A percentile compares a stretch with the other conserved stretches of the same genome.
These are phyloP conservation scores for Copromyces sp. DNA, from an alignment of 495 filamentous ascomycete species.

Conservation along the genomic window DNA sequence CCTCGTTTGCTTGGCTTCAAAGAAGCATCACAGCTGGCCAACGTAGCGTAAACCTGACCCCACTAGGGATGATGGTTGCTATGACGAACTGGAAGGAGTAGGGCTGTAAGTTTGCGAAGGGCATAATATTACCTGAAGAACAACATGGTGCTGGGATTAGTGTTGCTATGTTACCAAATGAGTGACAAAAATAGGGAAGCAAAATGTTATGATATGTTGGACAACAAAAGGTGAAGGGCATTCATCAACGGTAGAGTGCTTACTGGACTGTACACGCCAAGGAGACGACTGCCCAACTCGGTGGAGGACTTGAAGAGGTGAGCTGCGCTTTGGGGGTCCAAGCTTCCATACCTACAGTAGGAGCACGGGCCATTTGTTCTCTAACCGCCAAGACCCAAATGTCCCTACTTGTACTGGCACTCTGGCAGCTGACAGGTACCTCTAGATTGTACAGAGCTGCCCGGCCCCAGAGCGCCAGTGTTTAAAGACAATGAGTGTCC, in stretches of 20 bases:
- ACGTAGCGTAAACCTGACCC: neutral
- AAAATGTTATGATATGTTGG: neutral
- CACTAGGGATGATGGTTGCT: neutral
- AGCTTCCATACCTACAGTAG: neutral
- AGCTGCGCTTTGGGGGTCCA: neutral
- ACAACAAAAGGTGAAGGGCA: neutral
- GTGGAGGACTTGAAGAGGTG: neutral
- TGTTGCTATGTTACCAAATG: neutral
- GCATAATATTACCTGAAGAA: neutral
- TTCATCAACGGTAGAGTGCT: neutral
- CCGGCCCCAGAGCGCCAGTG: neutral
- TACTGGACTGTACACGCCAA: neutral
- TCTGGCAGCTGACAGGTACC: neutral
- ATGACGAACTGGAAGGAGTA: neutral
- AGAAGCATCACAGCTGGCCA: neutral
- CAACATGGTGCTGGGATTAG: neutral
- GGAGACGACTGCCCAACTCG: neutral
- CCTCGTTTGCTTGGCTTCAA: neutral
- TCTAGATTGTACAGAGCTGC: neutral
- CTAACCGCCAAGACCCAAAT: neutral
- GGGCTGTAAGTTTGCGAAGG: neutral
- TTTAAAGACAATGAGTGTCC: neutral
- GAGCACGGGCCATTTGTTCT: neutral
- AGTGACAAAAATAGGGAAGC: neutral
- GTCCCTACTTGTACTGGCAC: neutral